These are phyloP conservation scores for Ceratocystis papillata DNA, from an alignment of 2,329 filamentous ascomycete genomes.

Conservation along the genomic window DNA sequence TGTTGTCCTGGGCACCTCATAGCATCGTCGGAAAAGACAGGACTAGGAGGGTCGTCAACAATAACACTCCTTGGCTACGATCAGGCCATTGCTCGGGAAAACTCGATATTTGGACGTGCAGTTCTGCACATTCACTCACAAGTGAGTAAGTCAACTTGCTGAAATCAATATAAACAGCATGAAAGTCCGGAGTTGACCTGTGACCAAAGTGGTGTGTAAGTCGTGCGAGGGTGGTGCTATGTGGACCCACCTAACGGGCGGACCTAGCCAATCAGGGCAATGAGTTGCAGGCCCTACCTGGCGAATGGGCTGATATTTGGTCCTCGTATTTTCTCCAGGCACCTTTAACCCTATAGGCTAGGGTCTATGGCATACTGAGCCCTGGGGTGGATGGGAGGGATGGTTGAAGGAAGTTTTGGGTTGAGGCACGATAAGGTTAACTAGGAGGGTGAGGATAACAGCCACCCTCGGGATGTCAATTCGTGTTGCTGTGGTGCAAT, in stretches of 20 bases:
- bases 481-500: too few relatives aligned
- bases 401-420: background rate
- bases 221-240: slow-evolving; percentile 21
- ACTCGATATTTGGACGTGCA: background rate
- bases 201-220: slow-evolving; percentile 17
- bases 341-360: background rate
- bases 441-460: background rate
- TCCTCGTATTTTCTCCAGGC: background rate
- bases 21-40: background rate
- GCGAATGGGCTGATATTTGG: slow-evolving; percentile 16
- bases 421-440: background rate
- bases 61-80: background rate
- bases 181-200: background rate
- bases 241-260: background rate
- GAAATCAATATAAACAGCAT: background rate
- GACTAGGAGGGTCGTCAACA: background rate
- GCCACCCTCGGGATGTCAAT: too few relatives aligned
- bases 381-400: background rate
- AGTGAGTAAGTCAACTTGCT: background rate
- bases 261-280: slow-evolving; percentile 3
- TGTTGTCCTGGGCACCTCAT: background rate
- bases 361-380: background rate
- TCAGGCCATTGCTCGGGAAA: slow-evolving; percentile 17
- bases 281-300: background rate
- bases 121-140: background rate